A percentile compares a stretch with the other conserved stretches of the same genome.
These are phyloP conservation scores for Polytrichum formosum DNA, from an alignment of 225 moss, liverwort and hornwort genomes.

Conservation along the genomic window DNA sequence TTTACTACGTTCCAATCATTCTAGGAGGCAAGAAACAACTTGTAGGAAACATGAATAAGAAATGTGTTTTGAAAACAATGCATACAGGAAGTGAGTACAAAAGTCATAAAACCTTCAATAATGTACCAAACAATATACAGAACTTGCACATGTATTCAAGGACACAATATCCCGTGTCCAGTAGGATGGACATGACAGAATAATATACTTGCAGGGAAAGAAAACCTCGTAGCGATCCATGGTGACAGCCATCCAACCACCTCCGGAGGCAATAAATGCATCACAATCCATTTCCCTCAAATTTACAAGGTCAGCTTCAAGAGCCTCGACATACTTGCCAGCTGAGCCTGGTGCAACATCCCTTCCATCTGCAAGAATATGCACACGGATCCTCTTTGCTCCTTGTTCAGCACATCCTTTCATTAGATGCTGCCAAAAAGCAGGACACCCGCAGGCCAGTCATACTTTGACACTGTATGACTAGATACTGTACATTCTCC, in stretches of 20 bases:
- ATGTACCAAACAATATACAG: no score
- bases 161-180: no score
- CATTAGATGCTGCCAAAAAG: conserved; percentile 36
- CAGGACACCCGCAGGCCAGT: conserved; percentile 1
- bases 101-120: neutral
- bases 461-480: neutral
- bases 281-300: conserved; percentile 41
- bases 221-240: conserved; percentile 67
- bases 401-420: conserved; percentile 59
- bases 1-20: conserved; percentile 68
- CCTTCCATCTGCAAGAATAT: conserved; percentile 59
- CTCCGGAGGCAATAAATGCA: conserved; percentile 54
- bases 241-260: conserved; percentile 64
- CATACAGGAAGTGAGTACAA: neutral
- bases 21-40: conserved; percentile 10
- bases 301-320: conserved; percentile 39
- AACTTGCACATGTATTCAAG: no score
- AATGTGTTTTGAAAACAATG: neutral
- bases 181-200: no score
- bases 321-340: conserved; percentile 43
- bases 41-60: neutral
- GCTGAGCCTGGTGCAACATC: conserved; percentile 54
- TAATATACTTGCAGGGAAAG: no score
- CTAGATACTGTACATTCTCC: neutral
- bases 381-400: conserved; percentile 49